These are phyloP conservation scores for Tricholoma bakamatsutake DNA, from an alignment of 768 basidiomycete genomes.

Conservation along the genomic window DNA sequence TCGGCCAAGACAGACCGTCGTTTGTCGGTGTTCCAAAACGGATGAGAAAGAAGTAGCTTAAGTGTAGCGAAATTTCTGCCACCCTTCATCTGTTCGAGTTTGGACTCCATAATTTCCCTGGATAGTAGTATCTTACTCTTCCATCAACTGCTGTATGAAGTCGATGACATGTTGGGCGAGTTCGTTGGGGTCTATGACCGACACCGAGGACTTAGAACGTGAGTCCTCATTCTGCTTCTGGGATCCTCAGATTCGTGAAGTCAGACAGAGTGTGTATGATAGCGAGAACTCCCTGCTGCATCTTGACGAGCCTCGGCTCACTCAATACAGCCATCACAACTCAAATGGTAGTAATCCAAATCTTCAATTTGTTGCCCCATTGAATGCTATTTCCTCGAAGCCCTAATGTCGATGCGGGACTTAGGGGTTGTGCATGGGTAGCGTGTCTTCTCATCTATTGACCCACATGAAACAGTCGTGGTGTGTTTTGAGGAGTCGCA, in stretches of 20 bases:
- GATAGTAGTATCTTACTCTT: neutral
- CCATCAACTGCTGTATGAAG: neutral
- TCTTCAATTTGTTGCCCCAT: neutral
- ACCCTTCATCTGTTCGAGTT: neutral
- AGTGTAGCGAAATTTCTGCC: neutral
- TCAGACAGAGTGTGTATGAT: neutral
- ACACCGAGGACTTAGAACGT: conserved; percentile 1
- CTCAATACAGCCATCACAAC: too few relatives aligned
- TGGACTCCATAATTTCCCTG: neutral
- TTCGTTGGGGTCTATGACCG: neutral
- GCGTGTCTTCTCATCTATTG: neutral
- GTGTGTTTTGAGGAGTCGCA: neutral
- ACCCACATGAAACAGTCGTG: neutral
- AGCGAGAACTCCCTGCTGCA: neutral
- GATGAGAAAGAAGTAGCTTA: neutral
- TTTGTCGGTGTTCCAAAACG: neutral
- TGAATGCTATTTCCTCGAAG: neutral
- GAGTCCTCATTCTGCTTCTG: neutral
- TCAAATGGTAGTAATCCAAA: neutral
- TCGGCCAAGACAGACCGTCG: neutral
- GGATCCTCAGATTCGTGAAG: neutral
- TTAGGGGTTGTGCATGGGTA: neutral
- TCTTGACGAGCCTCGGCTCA: neutral
- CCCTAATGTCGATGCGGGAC: neutral
- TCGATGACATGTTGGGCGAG: neutral